Conservation (phyloP, 768 basidiomycete species). For the Solioccasus polychromus region DNA sequence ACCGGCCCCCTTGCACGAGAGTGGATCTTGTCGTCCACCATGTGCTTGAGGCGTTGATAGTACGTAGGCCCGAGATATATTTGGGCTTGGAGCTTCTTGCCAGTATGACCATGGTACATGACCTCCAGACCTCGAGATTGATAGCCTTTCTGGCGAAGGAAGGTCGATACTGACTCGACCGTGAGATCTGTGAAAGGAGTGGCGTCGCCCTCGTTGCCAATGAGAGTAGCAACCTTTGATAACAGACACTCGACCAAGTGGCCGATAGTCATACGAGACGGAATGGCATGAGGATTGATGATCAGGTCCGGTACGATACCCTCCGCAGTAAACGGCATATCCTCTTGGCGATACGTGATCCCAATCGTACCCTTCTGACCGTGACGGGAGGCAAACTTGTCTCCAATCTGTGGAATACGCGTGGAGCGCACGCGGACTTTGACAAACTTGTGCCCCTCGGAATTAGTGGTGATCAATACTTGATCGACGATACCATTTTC, state of each 20-base stretch:
- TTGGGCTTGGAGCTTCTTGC: slow-evolving; percentile 96
- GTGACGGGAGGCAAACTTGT: slow-evolving; percentile 99
- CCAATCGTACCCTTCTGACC: slow-evolving; percentile 99
- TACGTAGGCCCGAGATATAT: slow-evolving; percentile 99
- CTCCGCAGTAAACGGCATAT: slow-evolving; percentile 98
- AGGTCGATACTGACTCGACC: slow-evolving; percentile 94
- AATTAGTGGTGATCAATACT: slow-evolving; percentile 94
- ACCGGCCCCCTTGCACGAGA: slow-evolving; percentile 96
- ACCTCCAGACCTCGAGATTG: slow-evolving; percentile 96
- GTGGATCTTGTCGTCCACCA: slow-evolving; percentile 99
- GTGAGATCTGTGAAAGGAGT: slow-evolving; percentile 99
- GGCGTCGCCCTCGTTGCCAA: slow-evolving; percentile 96
- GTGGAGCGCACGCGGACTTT: slow-evolving; percentile 96
- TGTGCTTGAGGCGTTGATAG: slow-evolving; percentile 98
- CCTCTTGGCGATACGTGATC: slow-evolving; percentile 99
- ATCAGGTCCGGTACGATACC: slow-evolving; percentile 96
- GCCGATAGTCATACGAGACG: slow-evolving; percentile 99
- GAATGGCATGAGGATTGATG: slow-evolving; percentile 99
- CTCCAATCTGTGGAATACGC: slow-evolving; percentile 95
- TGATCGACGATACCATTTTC: slow-evolving; percentile 98
- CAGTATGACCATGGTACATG: slow-evolving; percentile 99
- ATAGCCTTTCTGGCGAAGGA: slow-evolving; percentile 87
- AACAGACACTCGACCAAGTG: slow-evolving; percentile 98
- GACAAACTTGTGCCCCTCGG: slow-evolving; percentile 96
- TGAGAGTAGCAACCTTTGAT: slow-evolving; percentile 93